These are phyloP conservation scores for Thalassiosira profunda DNA, from an alignment of 108 stramenopile species.

Conservation along the genomic window DNA sequence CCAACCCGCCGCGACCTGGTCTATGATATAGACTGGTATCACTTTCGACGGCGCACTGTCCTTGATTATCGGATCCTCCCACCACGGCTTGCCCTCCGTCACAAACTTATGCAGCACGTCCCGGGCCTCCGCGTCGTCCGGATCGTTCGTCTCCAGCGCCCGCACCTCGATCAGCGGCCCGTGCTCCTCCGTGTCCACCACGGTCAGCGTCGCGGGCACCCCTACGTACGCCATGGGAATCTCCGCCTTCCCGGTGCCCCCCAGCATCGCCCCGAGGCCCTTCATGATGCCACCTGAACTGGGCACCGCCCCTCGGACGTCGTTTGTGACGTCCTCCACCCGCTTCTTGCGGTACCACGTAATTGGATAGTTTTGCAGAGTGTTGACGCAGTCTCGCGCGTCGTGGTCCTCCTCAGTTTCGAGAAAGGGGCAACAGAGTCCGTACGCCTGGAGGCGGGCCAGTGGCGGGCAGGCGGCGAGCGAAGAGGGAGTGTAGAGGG, in stretches of 20 bases:
- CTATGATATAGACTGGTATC: constrained; percentile 23
- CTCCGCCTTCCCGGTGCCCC: background rate
- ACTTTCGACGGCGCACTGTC: constrained; percentile 4
- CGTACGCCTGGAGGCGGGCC: constrained; percentile 9
- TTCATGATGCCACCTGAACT: constrained; percentile 18
- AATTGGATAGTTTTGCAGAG: constrained; percentile 29
- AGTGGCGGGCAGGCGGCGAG: constrained; percentile 26
- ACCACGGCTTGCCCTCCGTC: background rate
- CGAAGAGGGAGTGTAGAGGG: background rate
- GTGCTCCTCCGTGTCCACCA: constrained; percentile 30
- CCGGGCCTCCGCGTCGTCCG: too few relatives aligned
- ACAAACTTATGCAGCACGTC: background rate
- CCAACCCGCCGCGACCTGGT: constrained; percentile 19
- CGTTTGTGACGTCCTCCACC: background rate
- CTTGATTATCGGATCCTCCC: background rate
- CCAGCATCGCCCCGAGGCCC: constrained; percentile 14
- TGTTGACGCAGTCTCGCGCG: constrained; percentile 6
- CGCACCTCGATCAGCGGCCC: constrained; percentile 27
- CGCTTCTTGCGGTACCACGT: constrained; percentile 32
- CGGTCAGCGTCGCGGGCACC: constrained; percentile 19
- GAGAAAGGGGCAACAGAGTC: constrained; percentile 37
- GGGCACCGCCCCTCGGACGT: background rate
- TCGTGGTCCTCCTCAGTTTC: constrained; percentile 28
- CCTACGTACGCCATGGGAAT: constrained; percentile 24
- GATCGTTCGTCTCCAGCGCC: background rate